Percentiles rank a stretch among this genome's conserved stretches.
phyloP scores from a whole-genome alignment of 306 rosid species.

The Pyrus betulifolia region DNA sequence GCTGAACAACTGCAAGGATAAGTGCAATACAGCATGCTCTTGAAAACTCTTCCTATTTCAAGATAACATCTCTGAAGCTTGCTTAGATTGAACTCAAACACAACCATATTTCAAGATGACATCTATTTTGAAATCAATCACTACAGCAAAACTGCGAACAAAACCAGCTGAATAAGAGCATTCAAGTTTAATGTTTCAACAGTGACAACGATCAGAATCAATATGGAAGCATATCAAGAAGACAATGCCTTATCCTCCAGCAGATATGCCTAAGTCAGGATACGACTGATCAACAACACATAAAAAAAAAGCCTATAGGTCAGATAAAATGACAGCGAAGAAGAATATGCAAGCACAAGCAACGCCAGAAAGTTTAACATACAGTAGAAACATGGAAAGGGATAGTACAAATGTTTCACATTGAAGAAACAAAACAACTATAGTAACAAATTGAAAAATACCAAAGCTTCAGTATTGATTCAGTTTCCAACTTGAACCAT shows the following conservation, averaged over 20 bases:
- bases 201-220: background rate
- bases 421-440: background rate
- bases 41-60: background rate
- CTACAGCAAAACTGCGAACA: background rate
- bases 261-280: background rate
- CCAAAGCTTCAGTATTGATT: background rate
- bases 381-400: background rate
- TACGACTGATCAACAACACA: background rate
- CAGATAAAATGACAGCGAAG: background rate
- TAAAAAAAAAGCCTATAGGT: background rate
- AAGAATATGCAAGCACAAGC: background rate
- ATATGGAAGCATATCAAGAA: background rate
- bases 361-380: background rate
- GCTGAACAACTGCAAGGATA: background rate
- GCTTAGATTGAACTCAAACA: background rate
- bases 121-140: background rate
- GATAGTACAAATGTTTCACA: background rate
- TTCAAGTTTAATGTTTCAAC: background rate
- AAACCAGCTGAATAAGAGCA: background rate
- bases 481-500: background rate
- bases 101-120: no score
- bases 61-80: background rate
- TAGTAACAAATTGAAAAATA: background rate
- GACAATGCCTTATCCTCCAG: background rate
- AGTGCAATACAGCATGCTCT: background rate